A percentile compares a stretch with the other conserved stretches of the same genome.
These are phyloP conservation scores for Corymbia citriodora DNA, from an alignment of 441 rosid genomes.

Conservation along the genomic window DNA sequence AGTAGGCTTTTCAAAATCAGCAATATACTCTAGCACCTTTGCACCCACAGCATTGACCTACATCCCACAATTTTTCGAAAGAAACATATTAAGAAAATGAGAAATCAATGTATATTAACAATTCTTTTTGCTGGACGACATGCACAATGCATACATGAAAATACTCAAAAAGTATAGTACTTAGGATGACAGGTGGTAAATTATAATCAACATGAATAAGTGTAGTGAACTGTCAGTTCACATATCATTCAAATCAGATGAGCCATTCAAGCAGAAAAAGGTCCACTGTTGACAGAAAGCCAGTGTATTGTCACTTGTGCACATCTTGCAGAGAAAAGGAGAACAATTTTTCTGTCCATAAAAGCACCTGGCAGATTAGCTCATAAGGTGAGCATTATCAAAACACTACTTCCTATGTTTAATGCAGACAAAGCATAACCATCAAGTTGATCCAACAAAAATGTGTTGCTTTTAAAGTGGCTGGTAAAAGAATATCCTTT, in stretches of 20 bases:
- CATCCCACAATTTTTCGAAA: constrained; percentile 6
- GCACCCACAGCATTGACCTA: constrained; percentile 97
- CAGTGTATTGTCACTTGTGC: not conserved
- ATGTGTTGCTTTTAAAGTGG: not conserved
- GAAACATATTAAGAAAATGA: not conserved
- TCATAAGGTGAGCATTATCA: not conserved
- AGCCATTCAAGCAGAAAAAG: not conserved
- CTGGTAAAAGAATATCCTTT: not conserved
- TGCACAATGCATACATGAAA: not conserved
- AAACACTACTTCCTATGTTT: not conserved
- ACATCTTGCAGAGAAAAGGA: not conserved
- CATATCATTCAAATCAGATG: not conserved
- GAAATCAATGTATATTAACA: not conserved
- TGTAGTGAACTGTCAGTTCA: not conserved
- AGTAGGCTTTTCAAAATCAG: constrained; percentile 91
- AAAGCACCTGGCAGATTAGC: not conserved
- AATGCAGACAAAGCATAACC: not conserved
- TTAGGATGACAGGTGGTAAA: not conserved
- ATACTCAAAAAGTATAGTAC: not conserved
- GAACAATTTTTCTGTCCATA: not conserved
- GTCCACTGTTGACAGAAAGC: not conserved
- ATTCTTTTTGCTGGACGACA: not conserved
- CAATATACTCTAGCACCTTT: constrained; percentile 80
- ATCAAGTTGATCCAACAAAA: not conserved
- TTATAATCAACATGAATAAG: not conserved